These are phyloP conservation scores for Lichtheimia ramosa DNA, from an alignment of 371 early-diverging fungal species.

Conservation along the genomic window DNA sequence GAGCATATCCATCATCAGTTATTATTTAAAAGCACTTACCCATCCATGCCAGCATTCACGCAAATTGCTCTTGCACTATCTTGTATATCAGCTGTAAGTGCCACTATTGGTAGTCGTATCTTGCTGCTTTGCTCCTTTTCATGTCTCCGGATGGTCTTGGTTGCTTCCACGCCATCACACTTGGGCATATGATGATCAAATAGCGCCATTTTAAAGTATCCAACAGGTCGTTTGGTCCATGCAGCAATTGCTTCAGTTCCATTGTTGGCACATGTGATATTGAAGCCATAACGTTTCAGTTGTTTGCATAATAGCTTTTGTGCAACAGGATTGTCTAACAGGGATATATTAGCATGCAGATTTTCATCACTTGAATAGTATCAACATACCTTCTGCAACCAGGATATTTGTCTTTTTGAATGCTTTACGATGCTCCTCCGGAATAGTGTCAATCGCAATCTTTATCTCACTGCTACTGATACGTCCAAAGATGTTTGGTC, in stretches of 20 bases:
- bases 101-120: conserved; percentile 19
- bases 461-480: background rate
- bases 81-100: conserved; percentile 15
- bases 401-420: conserved; percentile 39
- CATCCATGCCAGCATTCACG: conserved; percentile 17
- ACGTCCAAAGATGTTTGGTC: background rate
- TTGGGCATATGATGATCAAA: conserved; percentile 56
- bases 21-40: no score
- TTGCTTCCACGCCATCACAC: conserved; percentile 51
- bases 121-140: conserved; percentile 21
- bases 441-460: conserved; percentile 9
- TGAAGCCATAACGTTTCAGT: conserved; percentile 38
- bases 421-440: conserved; percentile 25
- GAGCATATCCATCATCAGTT: no score
- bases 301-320: conserved; percentile 43
- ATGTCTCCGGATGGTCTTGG: conserved; percentile 33
- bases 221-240: conserved; percentile 30
- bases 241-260: conserved; percentile 40
- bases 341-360: background rate
- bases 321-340: conserved; percentile 46
- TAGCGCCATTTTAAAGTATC: conserved; percentile 37
- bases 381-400: conserved; percentile 40
- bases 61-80: conserved; percentile 12
- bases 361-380: background rate
- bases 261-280: conserved; percentile 45